phyloP scores from a whole-genome alignment of 352 stramenopile genomes.

The Elongisporangium prolatum region DNA sequence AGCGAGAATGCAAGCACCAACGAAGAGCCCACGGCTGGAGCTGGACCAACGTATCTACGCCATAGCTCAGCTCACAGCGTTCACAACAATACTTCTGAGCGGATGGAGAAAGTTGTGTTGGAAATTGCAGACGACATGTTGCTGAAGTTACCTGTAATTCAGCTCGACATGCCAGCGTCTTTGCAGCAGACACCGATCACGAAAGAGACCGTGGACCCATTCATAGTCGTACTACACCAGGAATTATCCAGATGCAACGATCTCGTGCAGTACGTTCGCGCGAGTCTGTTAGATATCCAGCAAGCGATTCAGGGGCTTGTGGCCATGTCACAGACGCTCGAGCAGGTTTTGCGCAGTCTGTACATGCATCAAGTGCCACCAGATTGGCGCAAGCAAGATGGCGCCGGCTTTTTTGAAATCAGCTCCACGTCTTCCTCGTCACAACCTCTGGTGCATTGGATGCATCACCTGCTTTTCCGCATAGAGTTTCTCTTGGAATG shows the following conservation, averaged over 20 bases:
- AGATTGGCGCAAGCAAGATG: slow-evolving; percentile 47
- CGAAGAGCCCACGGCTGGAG: not conserved
- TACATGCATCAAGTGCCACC: slow-evolving; percentile 43
- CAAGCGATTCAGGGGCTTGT: slow-evolving; percentile 51
- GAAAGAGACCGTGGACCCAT: slow-evolving; percentile 25
- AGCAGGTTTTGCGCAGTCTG: slow-evolving; percentile 53
- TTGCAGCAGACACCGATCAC: not conserved
- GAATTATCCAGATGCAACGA: slow-evolving; percentile 50
- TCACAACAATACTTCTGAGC: not conserved
- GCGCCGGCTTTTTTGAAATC: slow-evolving; percentile 9
- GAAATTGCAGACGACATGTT: slow-evolving; percentile 20
- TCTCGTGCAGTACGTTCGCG: slow-evolving; percentile 34
- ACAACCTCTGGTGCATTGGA: slow-evolving; percentile 48
- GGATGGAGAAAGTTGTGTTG: slow-evolving; percentile 13
- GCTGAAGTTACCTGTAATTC: slow-evolving; percentile 3
- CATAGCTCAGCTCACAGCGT: not conserved
- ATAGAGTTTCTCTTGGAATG: slow-evolving; percentile 58
- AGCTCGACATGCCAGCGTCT: not conserved
- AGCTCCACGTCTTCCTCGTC: slow-evolving; percentile 19
- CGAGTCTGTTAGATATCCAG: slow-evolving; percentile 37
- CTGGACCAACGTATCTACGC: slow-evolving; percentile 1
- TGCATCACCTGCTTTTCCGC: slow-evolving; percentile 47
- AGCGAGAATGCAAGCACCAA: not conserved
- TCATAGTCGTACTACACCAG: slow-evolving; percentile 63
- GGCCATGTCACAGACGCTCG: slow-evolving; percentile 49